Conservation (phyloP, 2,329 filamentous ascomycete genomes). For the Purpureocillium lavendulum region DNA sequence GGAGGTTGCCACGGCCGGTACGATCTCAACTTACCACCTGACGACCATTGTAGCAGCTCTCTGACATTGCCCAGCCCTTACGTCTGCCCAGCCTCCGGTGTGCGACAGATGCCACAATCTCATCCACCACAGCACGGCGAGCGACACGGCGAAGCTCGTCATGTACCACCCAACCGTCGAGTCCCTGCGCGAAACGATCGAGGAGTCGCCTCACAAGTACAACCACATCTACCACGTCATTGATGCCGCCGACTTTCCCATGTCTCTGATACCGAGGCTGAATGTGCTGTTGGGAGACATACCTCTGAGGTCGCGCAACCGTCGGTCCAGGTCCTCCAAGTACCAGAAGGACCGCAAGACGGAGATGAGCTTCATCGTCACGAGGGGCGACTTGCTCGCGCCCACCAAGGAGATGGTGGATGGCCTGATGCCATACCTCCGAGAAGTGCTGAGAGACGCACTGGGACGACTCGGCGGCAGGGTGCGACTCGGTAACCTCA, state of each 20-base stretch:
- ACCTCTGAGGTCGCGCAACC: conserved; percentile 69
- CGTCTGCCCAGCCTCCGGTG: conserved; percentile 41
- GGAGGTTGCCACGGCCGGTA: conserved; percentile 4
- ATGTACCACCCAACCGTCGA: conserved; percentile 77
- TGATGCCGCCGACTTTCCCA: conserved; percentile 92
- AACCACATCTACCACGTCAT: conserved; percentile 95
- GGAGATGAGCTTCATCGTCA: conserved; percentile 86
- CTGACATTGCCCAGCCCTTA: conserved; percentile 3
- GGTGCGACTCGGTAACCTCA: conserved; percentile 79
- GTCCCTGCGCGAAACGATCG: conserved; percentile 73
- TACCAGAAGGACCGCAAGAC: conserved; percentile 61
- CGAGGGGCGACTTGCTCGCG: conserved; percentile 76
- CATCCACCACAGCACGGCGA: conserved; percentile 62
- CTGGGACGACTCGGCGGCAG: conserved; percentile 59
- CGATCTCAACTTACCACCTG: neutral
- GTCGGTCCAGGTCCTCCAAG: conserved; percentile 59
- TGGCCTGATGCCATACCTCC: conserved; percentile 74
- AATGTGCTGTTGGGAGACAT: conserved; percentile 62
- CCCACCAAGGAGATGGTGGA: conserved; percentile 80
- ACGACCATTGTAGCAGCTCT: too few species aligned
- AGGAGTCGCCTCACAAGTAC: conserved; percentile 78
- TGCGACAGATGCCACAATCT: conserved; percentile 86
- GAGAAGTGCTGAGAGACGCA: conserved; percentile 66
- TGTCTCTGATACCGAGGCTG: conserved; percentile 79
- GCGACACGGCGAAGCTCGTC: conserved; percentile 33